These are phyloP conservation scores for Penicillium sp. DNA, from an alignment of 2,329 filamentous ascomycete species.

Conservation along the genomic window DNA sequence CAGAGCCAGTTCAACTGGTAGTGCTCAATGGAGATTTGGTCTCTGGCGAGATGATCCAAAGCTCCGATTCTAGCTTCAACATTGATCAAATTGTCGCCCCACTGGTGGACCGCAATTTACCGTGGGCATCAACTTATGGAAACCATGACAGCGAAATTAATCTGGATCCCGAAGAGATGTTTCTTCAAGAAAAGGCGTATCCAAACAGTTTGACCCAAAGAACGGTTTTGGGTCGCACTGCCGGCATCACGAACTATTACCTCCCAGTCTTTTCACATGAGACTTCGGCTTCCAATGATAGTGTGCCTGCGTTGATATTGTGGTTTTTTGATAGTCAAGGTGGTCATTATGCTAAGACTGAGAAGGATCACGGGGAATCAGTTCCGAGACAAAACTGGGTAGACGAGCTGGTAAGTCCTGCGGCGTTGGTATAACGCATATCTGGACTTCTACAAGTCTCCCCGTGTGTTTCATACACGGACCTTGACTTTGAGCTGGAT, in stretches of 20 bases:
- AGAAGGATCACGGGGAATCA: slow-evolving; percentile 22
- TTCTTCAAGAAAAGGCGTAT: slow-evolving; percentile 41
- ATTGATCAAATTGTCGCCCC: slow-evolving; percentile 61
- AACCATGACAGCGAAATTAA: slow-evolving; percentile 67
- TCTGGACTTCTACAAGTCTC: background rate
- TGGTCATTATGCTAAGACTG: slow-evolving; percentile 52
- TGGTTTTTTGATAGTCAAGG: slow-evolving; percentile 73
- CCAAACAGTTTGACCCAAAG: slow-evolving; percentile 44
- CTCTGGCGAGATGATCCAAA: slow-evolving; percentile 62
- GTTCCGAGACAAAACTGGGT: slow-evolving; percentile 47
- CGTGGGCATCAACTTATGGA: slow-evolving; percentile 69
- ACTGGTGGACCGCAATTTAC: slow-evolving; percentile 54
- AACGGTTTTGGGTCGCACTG: slow-evolving; percentile 40
- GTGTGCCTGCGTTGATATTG: slow-evolving; percentile 51
- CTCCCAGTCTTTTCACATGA: slow-evolving; percentile 51
- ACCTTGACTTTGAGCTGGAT: background rate
- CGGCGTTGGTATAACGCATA: no score
- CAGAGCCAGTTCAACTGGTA: slow-evolving; percentile 59
- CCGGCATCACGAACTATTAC: slow-evolving; percentile 56
- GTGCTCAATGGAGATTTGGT: slow-evolving; percentile 72
- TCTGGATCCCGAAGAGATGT: slow-evolving; percentile 49
- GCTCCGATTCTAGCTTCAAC: slow-evolving; percentile 56
- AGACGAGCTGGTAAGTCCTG: slow-evolving; percentile 34
- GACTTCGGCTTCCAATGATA: slow-evolving; percentile 35
- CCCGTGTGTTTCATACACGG: background rate